A percentile compares a stretch with the other conserved stretches of the same genome.
Evolutionary conservation across 139 green algal genomes (phyloP).

Genomic region (Picochlorum sp.): DNA sequence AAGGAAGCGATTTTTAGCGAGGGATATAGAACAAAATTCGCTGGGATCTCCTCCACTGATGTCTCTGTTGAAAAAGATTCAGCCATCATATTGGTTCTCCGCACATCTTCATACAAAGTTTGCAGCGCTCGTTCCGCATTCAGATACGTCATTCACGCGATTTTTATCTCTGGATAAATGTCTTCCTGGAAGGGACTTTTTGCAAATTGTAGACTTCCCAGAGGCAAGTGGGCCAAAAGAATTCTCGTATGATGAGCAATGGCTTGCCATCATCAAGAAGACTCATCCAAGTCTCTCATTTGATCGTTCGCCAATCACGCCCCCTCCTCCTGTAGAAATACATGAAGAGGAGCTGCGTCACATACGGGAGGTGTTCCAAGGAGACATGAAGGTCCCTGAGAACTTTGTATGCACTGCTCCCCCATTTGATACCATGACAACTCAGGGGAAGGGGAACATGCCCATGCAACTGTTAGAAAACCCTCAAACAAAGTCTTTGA

Average conservation of each 20-base stretch:
- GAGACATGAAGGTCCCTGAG: conserved; percentile 39
- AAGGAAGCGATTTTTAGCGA: conserved; percentile 72
- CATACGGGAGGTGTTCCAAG: conserved; percentile 13
- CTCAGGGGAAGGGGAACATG: neutral
- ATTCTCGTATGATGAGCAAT: conserved; percentile 90
- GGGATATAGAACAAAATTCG: conserved; percentile 58
- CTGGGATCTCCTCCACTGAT: conserved; percentile 61
- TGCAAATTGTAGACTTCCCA: conserved; percentile 81
- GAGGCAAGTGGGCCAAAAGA: conserved; percentile 38
- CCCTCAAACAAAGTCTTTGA: neutral
- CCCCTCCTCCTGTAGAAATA: conserved; percentile 18
- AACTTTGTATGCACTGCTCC: conserved; percentile 65
- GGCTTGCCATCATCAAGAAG: conserved; percentile 75
- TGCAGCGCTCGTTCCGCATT: conserved; percentile 58
- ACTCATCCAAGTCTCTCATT: conserved; percentile 61
- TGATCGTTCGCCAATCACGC: conserved; percentile 13
- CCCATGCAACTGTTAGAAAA: neutral
- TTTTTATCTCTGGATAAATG: conserved; percentile 98
- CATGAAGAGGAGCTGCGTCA: neutral
- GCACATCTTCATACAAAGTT: conserved; percentile 97
- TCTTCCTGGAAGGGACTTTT: conserved; percentile 80
- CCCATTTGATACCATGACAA: conserved; percentile 13
- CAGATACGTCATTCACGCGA: conserved; percentile 32
- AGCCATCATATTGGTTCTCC: conserved; percentile 87
- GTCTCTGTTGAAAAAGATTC: conserved; percentile 60